Evolutionary conservation across 345 rosid genomes (phyloP), one percentile per base, ranked within the genome.

Genomic region (Sonneratia caseolaris): DNA sequence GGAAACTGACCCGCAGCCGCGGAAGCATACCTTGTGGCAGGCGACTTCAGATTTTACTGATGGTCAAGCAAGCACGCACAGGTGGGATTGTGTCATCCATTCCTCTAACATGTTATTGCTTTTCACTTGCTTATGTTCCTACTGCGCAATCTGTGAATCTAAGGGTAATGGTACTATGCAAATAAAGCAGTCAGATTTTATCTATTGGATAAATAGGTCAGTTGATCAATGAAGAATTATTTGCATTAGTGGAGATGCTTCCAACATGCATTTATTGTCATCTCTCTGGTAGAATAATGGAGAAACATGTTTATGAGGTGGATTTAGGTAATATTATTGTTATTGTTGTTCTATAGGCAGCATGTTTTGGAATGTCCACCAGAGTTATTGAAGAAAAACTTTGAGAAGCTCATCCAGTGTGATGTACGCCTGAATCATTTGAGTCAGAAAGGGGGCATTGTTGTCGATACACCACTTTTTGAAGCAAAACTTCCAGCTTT

Each of bases 21-120:
- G 99, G 74, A 96, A 92, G 75, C 99, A 96, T 80, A 96, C 99
- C 61, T 82, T 96, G 84, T 96, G 98, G 99, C 98, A 96, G 84
- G 91, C 99, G 21, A 88, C 99, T 0, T 83, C 96, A 35, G 99
- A 96, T 89, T 96, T 96, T 79, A 96, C 99, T 16, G 86, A 92
- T 81, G 98, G 98, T 27, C 98, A 92, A 76, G 99, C 99, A 21
- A 92, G 96, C 86, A 69, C 77, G 61, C 83, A 88, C 80, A 88
- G 88, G 99, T 96, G 76, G 67, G 49, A 40, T 68, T 68, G 51
- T 38, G 51, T 42, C 4, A 22, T 13, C 51, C 16, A 3, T 27
- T 32, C 27, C 3, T 61, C 37, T 57, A 35, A 9, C 15, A 8
- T 61, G 3, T 24, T 24, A 4, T 61, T 27, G 15, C 18, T 3